Conservation (phyloP, 306 rosid species). For the Sphenostylis stenocarpa region DNA sequence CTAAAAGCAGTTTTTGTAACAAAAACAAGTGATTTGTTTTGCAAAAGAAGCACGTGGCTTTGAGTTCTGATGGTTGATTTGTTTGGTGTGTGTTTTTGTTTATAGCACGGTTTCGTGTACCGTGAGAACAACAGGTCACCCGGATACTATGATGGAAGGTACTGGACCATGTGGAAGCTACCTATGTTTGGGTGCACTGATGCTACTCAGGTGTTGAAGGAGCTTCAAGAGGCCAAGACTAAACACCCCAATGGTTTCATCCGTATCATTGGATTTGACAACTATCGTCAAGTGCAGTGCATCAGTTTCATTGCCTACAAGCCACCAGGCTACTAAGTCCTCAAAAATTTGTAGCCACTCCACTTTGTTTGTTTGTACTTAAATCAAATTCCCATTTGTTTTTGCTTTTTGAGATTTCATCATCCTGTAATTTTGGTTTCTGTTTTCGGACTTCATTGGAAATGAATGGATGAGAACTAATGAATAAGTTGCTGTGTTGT, state of each 20-base stretch:
- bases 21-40: too few species aligned
- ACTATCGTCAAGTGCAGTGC: conserved; percentile 77
- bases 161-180: conserved; percentile 96
- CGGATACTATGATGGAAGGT: conserved; percentile 87
- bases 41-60: neutral
- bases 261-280: conserved; percentile 90
- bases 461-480: conserved; percentile 46
- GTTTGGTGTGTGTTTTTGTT: neutral
- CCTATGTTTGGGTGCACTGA: conserved; percentile 89
- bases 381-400: conserved; percentile 22
- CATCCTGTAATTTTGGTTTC: conserved; percentile 32
- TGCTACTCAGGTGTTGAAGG: conserved; percentile 48
- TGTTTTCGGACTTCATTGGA: conserved; percentile 37
- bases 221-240: conserved; percentile 50
- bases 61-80: neutral
- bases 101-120: conserved; percentile 48
- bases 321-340: conserved; percentile 36
- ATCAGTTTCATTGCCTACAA: conserved; percentile 83
- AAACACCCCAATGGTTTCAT: conserved; percentile 46
- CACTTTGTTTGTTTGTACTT: conserved; percentile 33
- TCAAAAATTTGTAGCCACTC: neutral
- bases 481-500: conserved; percentile 29
- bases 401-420: conserved; percentile 16
- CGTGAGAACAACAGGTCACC: conserved; percentile 66
- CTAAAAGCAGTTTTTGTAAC: too few species aligned